These are phyloP conservation scores for Dimocarpus longan DNA, from an alignment of 345 rosid species.

Conservation along the genomic window DNA sequence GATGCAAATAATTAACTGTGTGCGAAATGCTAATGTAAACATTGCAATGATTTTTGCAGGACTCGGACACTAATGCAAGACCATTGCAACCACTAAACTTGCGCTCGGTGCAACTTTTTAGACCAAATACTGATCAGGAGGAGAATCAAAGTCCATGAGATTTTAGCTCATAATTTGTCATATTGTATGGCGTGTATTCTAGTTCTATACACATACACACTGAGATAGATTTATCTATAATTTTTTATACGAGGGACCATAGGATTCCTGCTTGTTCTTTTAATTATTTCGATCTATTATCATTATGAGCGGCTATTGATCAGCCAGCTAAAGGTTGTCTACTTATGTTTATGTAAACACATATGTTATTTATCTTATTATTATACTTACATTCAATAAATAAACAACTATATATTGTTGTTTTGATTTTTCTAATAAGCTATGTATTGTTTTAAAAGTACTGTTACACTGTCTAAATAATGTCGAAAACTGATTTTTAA, in stretches of 20 bases:
- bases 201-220: not conserved
- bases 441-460: too few relatives aligned
- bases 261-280: too few relatives aligned
- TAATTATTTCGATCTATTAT: too few relatives aligned
- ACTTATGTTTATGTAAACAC: too few relatives aligned
- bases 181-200: not conserved
- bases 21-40: not conserved
- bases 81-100: constrained; percentile 53
- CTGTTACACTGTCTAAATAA: too few relatives aligned
- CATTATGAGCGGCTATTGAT: not conserved
- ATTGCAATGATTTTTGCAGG: constrained; percentile 39
- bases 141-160: constrained; percentile 8
- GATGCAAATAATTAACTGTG: not conserved
- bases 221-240: not conserved
- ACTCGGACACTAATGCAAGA: constrained; percentile 63
- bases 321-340: not conserved
- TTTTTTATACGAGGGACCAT: not conserved
- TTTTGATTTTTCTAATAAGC: too few relatives aligned
- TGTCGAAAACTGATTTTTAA: too few relatives aligned
- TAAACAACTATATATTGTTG: too few relatives aligned
- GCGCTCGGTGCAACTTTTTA: constrained; percentile 47
- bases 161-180: not conserved
- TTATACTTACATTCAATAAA: too few relatives aligned
- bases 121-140: constrained; percentile 30
- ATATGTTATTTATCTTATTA: too few relatives aligned